These are phyloP conservation scores for Mycosphaerella sp. DNA, from an alignment of 2,329 filamentous ascomycete genomes.

Conservation along the genomic window DNA sequence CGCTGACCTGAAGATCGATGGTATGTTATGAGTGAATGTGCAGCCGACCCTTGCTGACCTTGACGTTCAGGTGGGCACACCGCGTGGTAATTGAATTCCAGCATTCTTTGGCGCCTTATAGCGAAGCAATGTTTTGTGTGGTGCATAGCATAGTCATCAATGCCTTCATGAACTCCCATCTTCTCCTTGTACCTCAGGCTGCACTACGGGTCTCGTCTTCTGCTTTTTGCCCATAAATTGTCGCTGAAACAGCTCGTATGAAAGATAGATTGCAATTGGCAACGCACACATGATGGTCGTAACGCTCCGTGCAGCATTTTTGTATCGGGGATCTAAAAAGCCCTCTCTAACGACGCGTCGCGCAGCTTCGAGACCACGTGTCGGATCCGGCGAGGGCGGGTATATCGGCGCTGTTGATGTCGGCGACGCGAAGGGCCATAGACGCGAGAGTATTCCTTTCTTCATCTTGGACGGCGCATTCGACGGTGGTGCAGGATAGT, in stretches of 20 bases:
- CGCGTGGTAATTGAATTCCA: not conserved
- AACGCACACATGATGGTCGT: slow-evolving; percentile 25
- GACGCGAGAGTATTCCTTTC: slow-evolving; percentile 4
- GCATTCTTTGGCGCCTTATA: not conserved
- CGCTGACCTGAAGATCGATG: slow-evolving; percentile 50
- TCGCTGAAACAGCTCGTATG: slow-evolving; percentile 28
- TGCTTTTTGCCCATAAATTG: slow-evolving; percentile 28
- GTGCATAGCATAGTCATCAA: no score
- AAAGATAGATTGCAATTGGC: slow-evolving; percentile 27
- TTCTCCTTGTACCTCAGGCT: not conserved
- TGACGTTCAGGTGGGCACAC: not conserved
- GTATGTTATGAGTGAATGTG: slow-evolving; percentile 21
- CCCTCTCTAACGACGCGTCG: slow-evolving; percentile 23
- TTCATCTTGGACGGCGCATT: not conserved
- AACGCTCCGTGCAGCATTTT: slow-evolving; percentile 19
- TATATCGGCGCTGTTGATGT: not conserved
- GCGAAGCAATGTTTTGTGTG: not conserved
- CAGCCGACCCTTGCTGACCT: not conserved
- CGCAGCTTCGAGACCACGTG: slow-evolving; percentile 24
- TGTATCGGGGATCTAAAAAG: slow-evolving; percentile 27
- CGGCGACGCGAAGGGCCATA: slow-evolving; percentile 7
- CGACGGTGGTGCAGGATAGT: not conserved
- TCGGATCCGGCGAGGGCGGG: slow-evolving; percentile 12
- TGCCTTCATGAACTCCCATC: not conserved
- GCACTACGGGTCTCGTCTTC: slow-evolving; percentile 17